A percentile compares a stretch with the other conserved stretches of the same genome.
Conservation (phyloP, 495 filamentous ascomycete genomes). For the Penicillium coprophilum region DNA sequence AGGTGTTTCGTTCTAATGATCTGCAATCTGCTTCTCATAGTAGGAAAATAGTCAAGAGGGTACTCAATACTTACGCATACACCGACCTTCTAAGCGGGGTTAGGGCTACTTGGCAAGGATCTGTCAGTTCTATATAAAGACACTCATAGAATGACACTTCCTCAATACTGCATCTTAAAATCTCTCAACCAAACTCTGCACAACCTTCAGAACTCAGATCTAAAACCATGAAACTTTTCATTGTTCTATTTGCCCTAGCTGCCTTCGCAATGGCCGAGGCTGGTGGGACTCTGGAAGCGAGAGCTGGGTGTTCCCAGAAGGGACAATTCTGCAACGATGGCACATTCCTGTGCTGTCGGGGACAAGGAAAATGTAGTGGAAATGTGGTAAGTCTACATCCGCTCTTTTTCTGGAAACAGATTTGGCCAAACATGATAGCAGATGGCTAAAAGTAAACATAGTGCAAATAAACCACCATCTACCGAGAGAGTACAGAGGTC, state of each 20-base stretch:
- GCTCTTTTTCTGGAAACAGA: background rate
- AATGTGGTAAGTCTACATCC: background rate
- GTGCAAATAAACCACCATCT: background rate
- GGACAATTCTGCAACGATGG: slow-evolving; percentile 9
- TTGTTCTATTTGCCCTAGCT: slow-evolving; percentile 3
- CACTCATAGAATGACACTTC: background rate
- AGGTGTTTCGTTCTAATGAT: background rate
- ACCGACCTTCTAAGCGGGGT: no score
- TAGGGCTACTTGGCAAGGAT: no score
- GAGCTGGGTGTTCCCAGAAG: slow-evolving; percentile 12
- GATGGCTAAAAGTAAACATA: background rate
- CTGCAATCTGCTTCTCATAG: no score
- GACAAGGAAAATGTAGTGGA: slow-evolving; percentile 8
- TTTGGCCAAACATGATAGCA: background rate
- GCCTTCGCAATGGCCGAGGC: slow-evolving; percentile 7
- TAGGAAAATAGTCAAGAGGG: background rate
- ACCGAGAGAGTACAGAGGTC: background rate
- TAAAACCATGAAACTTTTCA: slow-evolving; percentile 6
- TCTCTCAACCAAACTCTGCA: background rate
- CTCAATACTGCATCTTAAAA: background rate
- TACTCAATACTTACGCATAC: no score
- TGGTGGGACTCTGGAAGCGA: slow-evolving; percentile 3
- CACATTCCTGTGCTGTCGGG: slow-evolving; percentile 10
- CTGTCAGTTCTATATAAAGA: background rate
- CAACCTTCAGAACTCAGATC: no score